phyloP scores from a whole-genome alignment of 805 yeast genomes.

The Myxozyma monticola region DNA sequence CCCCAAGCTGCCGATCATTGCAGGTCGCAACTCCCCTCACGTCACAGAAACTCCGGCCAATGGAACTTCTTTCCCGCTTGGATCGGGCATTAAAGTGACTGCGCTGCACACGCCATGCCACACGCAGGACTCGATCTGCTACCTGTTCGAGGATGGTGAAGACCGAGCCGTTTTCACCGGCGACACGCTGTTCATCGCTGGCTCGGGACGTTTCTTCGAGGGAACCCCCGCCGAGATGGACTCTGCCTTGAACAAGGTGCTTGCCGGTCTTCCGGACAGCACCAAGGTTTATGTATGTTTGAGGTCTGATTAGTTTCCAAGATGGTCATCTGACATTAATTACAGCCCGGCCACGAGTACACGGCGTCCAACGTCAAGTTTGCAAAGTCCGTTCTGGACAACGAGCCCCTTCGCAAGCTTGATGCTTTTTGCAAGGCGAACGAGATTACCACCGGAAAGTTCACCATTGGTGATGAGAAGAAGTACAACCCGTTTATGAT shows the following conservation, averaged over 20 bases:
- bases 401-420: constrained; percentile 56
- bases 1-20: constrained; percentile 66
- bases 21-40: constrained; percentile 76
- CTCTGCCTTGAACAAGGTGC: constrained; percentile 55
- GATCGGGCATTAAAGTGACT: constrained; percentile 61
- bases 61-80: constrained; percentile 60
- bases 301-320: background rate
- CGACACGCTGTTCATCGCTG: constrained; percentile 89
- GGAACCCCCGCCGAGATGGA: constrained; percentile 85
- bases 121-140: constrained; percentile 94
- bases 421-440: constrained; percentile 52
- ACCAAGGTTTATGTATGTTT: constrained; percentile 60
- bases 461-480: constrained; percentile 82
- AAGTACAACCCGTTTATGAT: constrained; percentile 88
- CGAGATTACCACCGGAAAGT: constrained; percentile 80
- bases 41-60: constrained; percentile 73
- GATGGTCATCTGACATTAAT: background rate
- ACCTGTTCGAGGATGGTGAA: constrained; percentile 68
- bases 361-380: constrained; percentile 79
- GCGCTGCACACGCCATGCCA: constrained; percentile 97
- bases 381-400: constrained; percentile 61
- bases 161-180: constrained; percentile 88
- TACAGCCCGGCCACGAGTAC: constrained; percentile 89
- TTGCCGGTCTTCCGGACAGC: constrained; percentile 63
- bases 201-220: constrained; percentile 96